These are phyloP conservation scores for Begonia masoniana DNA, from an alignment of 306 rosid genomes.

Conservation along the genomic window DNA sequence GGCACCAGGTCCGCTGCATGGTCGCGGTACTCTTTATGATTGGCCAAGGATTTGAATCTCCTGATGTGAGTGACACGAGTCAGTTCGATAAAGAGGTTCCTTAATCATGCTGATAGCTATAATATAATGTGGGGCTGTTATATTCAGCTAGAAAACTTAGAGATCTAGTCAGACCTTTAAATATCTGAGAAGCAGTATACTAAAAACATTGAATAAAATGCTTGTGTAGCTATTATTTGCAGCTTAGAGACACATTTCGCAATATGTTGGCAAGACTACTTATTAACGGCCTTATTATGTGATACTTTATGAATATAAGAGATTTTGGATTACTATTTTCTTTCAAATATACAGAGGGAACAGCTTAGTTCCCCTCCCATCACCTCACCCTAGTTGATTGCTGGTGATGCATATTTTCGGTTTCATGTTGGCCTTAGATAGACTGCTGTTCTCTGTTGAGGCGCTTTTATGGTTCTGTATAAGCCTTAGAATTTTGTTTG, in stretches of 20 bases:
- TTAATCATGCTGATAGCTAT: background rate
- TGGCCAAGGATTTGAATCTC: slow-evolving; percentile 82
- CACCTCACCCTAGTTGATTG: background rate
- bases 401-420: too few species aligned
- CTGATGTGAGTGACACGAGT: slow-evolving; percentile 44
- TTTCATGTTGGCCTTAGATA: background rate
- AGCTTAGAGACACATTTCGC: too few species aligned
- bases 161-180: background rate
- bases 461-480: too few species aligned
- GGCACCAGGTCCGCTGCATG: slow-evolving; percentile 99
- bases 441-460: background rate
- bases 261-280: too few species aligned
- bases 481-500: too few species aligned
- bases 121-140: background rate
- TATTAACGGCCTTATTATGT: too few species aligned
- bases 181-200: background rate
- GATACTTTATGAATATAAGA: too few species aligned
- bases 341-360: background rate
- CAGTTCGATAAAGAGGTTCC: slow-evolving; percentile 11
- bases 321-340: too few species aligned
- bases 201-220: background rate
- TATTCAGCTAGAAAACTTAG: background rate
- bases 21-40: slow-evolving; percentile 72
- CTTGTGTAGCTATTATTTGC: too few species aligned
- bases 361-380: background rate